Percentiles rank a stretch among this genome's conserved stretches.
These are phyloP conservation scores for Alternaria ventricosa DNA, from an alignment of 2,329 filamentous ascomycete species.

Conservation along the genomic window DNA sequence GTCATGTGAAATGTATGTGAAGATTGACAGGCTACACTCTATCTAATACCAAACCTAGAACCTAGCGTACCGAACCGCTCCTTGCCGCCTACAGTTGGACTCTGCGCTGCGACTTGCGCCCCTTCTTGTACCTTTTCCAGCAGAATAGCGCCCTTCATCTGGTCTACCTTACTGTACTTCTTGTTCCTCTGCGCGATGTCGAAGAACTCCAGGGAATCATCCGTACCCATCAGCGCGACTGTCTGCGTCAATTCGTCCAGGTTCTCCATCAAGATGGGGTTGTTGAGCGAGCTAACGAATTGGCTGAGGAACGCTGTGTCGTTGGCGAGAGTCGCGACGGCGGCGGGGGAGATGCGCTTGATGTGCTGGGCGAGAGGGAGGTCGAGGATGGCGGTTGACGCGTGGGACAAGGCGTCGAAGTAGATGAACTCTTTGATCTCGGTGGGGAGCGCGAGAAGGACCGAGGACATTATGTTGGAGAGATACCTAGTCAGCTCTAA, in stretches of 20 bases:
- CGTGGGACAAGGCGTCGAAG: conserved; percentile 92
- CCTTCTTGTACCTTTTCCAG: conserved; percentile 73
- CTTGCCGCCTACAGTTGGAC: conserved; percentile 34
- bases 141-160: conserved; percentile 83
- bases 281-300: conserved; percentile 87
- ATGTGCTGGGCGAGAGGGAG: conserved; percentile 81
- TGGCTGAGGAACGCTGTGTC: conserved; percentile 84
- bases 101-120: conserved; percentile 43
- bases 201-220: conserved; percentile 97
- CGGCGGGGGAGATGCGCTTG: conserved; percentile 84
- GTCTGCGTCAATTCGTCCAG: conserved; percentile 94
- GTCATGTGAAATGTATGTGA: not conserved
- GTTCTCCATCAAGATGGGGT: conserved; percentile 86
- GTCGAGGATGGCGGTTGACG: conserved; percentile 81
- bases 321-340: conserved; percentile 78
- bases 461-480: conserved; percentile 95
- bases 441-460: conserved; percentile 87
- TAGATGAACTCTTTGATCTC: conserved; percentile 98
- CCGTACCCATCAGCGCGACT: conserved; percentile 80
- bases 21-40: not conserved
- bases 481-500: conserved; percentile 91
- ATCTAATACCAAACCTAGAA: conserved; percentile 41
- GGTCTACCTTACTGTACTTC: conserved; percentile 92
- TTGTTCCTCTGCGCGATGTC: conserved; percentile 88
- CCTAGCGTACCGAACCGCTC: conserved; percentile 46